Conservation (phyloP, 2,329 filamentous ascomycete species). For the Eutypa lata region DNA sequence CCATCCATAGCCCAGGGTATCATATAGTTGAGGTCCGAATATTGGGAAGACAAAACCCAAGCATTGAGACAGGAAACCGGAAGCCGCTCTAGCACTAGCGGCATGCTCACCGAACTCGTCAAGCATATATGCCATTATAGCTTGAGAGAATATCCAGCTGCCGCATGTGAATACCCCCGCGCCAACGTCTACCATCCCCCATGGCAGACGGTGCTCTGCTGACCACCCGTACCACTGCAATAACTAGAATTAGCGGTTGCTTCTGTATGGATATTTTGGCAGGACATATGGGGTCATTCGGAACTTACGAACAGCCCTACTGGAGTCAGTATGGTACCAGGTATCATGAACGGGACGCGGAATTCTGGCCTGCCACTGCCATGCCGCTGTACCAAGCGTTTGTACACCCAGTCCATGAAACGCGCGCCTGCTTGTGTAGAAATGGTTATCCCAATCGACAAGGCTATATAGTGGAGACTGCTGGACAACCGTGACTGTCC, state of each 20-base stretch:
- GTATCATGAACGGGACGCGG: slow-evolving; percentile 51
- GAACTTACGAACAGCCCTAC: slow-evolving; percentile 40
- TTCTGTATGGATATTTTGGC: too few relatives aligned
- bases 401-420: slow-evolving; percentile 36
- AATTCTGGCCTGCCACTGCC: slow-evolving; percentile 39
- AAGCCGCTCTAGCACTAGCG: slow-evolving; percentile 44
- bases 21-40: slow-evolving; percentile 42
- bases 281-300: too few relatives aligned
- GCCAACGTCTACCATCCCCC: slow-evolving; percentile 58
- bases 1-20: slow-evolving; percentile 41
- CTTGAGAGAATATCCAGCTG: slow-evolving; percentile 50
- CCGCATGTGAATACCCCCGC: slow-evolving; percentile 51
- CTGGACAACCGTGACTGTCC: slow-evolving; percentile 39
- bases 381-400: slow-evolving; percentile 12
- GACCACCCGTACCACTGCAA: slow-evolving; percentile 54
- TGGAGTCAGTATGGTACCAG: slow-evolving; percentile 48
- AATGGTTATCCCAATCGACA: slow-evolving; percentile 40
- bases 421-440: slow-evolving; percentile 33
- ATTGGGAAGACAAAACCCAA: slow-evolving; percentile 55
- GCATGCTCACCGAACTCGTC: slow-evolving; percentile 41
- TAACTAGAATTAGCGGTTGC: neutral
- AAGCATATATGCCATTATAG: slow-evolving; percentile 53
- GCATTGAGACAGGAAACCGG: slow-evolving; percentile 49
- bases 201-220: slow-evolving; percentile 48
- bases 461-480: slow-evolving; percentile 49